phyloP scores from a whole-genome alignment of 2,329 filamentous ascomycete species.

The Fusarium virguliforme region DNA sequence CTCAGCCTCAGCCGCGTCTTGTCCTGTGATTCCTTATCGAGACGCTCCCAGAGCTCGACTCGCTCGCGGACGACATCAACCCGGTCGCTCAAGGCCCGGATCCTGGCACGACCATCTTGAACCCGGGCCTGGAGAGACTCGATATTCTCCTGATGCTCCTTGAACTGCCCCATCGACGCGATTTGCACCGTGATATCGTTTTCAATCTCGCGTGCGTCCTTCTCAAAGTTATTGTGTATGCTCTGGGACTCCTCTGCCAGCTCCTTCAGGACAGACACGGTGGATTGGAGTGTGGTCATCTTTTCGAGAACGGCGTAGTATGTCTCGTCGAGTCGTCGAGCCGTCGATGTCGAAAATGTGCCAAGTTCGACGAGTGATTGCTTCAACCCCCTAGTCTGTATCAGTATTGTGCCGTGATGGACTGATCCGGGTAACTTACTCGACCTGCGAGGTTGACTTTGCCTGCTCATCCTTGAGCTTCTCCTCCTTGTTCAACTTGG shows the following conservation, averaged over 20 bases:
- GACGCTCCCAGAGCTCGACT: slow-evolving; percentile 78
- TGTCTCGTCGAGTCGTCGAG: slow-evolving; percentile 78
- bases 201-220: slow-evolving; percentile 72
- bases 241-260: slow-evolving; percentile 75
- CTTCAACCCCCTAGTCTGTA: slow-evolving; percentile 61
- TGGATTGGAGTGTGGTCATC: slow-evolving; percentile 74
- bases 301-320: slow-evolving; percentile 83
- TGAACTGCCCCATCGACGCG: slow-evolving; percentile 73
- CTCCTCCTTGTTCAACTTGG: slow-evolving; percentile 57
- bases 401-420: slow-evolving; percentile 43
- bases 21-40: slow-evolving; percentile 79
- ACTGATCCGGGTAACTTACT: slow-evolving; percentile 48
- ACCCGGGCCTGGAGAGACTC: slow-evolving; percentile 75
- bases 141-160: slow-evolving; percentile 76
- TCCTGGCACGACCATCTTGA: slow-evolving; percentile 71
- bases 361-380: slow-evolving; percentile 70
- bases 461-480: slow-evolving; percentile 59
- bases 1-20: slow-evolving; percentile 75
- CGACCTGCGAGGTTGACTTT: slow-evolving; percentile 51
- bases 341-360: slow-evolving; percentile 74
- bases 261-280: slow-evolving; percentile 75
- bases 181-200: slow-evolving; percentile 75
- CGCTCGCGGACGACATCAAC: slow-evolving; percentile 75
- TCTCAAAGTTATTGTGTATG: slow-evolving; percentile 72
- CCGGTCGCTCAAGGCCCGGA: slow-evolving; percentile 72